Percentiles rank a stretch among this genome's conserved stretches.
Evolutionary conservation across 1,284 basidiomycete genomes (phyloP).

Genomic region (Ceratobasidium sp.): DNA sequence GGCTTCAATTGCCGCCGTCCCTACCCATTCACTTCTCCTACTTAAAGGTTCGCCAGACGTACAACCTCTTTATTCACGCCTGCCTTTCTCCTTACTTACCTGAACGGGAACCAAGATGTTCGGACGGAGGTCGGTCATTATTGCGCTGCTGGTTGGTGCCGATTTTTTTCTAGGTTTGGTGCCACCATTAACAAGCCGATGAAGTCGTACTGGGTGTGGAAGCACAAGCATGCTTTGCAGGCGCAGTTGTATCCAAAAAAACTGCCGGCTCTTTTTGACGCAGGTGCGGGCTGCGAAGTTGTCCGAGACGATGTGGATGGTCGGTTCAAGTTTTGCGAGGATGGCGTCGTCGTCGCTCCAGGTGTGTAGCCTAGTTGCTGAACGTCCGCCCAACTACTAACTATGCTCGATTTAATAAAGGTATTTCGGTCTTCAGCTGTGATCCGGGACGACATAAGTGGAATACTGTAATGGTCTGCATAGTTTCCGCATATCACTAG

Average conservation of each 20-base stretch:
- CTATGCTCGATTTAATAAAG: not conserved
- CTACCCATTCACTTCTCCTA: no score
- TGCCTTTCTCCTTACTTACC: no score
- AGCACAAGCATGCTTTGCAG: conserved; percentile 25
- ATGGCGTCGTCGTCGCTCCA: conserved; percentile 72
- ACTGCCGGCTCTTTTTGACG: conserved; percentile 16
- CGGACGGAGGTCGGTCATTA: not conserved
- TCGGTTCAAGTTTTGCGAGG: conserved; percentile 71
- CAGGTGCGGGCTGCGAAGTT: conserved; percentile 57
- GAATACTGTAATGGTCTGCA: conserved; percentile 71
- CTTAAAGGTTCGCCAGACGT: no score
- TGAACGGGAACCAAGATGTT: not conserved
- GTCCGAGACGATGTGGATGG: conserved; percentile 56
- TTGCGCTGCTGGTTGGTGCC: conserved; percentile 3
- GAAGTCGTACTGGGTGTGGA: conserved; percentile 32
- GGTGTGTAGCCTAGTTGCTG: conserved; percentile 49
- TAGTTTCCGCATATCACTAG: not conserved
- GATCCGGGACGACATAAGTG: conserved; percentile 68
- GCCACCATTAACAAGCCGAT: not conserved
- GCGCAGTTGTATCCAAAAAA: conserved; percentile 29
- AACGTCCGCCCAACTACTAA: not conserved
- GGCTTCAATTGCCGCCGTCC: no score
- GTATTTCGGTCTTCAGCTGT: conserved; percentile 62
- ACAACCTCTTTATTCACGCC: no score
- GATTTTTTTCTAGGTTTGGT: not conserved